Evolutionary conservation across 2,329 filamentous ascomycete genomes (phyloP).

Genomic region (Pleoardoris graminearum): DNA sequence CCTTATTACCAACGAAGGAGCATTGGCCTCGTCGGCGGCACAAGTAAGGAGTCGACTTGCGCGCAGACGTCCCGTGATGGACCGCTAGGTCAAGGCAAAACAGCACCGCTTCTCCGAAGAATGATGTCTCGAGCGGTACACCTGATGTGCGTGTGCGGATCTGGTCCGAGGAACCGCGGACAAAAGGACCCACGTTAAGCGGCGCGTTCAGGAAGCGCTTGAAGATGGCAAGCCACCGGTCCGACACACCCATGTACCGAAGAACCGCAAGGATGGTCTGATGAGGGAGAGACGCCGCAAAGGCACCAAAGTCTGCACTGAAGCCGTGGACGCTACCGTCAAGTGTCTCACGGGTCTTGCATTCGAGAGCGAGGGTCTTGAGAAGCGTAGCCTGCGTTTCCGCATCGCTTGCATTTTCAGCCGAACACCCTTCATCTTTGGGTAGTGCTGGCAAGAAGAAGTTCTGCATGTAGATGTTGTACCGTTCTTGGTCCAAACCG

Average conservation of each 20-base stretch:
- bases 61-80: conserved; percentile 16
- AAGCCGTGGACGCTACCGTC: conserved; percentile 18
- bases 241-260: conserved; percentile 61
- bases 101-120: conserved; percentile 33
- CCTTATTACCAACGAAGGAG: conserved; percentile 27
- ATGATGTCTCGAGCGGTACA: conserved; percentile 28
- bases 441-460: conserved; percentile 37
- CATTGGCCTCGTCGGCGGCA: conserved; percentile 30
- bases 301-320: conserved; percentile 49
- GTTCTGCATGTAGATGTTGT: conserved; percentile 17
- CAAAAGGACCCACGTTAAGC: conserved; percentile 28
- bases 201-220: conserved; percentile 49
- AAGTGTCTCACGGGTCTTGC: conserved; percentile 24
- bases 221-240: conserved; percentile 63
- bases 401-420: conserved; percentile 5
- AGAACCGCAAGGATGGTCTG: conserved; percentile 61
- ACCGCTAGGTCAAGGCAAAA: conserved; percentile 34
- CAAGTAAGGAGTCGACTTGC: conserved; percentile 21
- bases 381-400: conserved; percentile 29
- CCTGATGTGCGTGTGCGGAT: conserved; percentile 24
- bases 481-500: conserved; percentile 19
- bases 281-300: conserved; percentile 63
- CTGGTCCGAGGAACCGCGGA: conserved; percentile 23
- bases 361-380: conserved; percentile 29
- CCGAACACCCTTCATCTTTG: conserved; percentile 11